These are phyloP conservation scores for Dactylonectria estremocensis DNA, from an alignment of 2,329 filamentous ascomycete genomes.

Conservation along the genomic window DNA sequence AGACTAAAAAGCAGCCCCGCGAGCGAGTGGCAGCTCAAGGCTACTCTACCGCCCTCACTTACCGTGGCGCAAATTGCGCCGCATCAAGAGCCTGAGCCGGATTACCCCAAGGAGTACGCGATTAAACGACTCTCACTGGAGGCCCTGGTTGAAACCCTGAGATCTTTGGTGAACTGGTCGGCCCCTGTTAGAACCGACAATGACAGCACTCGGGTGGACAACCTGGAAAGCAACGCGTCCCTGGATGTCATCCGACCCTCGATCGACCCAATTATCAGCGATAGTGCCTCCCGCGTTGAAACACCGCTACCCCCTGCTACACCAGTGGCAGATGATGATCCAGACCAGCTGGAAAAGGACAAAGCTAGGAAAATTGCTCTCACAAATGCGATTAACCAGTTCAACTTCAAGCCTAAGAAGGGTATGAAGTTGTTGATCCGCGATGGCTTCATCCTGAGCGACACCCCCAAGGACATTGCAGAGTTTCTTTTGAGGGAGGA, in stretches of 20 bases:
- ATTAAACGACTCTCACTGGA: conserved; percentile 93
- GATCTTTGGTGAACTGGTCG: conserved; percentile 95
- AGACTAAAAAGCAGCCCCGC: conserved; percentile 72
- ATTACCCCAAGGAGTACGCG: conserved; percentile 89
- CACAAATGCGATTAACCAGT: conserved; percentile 88
- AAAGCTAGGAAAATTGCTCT: conserved; percentile 95
- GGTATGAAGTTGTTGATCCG: conserved; percentile 88
- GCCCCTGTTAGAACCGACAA: conserved; percentile 73
- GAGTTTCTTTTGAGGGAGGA: conserved; percentile 86
- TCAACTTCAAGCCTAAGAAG: conserved; percentile 98
- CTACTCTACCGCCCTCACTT: conserved; percentile 88
- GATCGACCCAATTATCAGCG: conserved; percentile 78
- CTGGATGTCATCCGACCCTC: conserved; percentile 68
- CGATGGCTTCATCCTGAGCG: conserved; percentile 88
- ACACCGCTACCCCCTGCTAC: conserved; percentile 74
- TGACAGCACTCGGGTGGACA: conserved; percentile 49
- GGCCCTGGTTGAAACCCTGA: conserved; percentile 87
- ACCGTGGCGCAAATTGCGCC: conserved; percentile 82
- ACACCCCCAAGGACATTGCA: conserved; percentile 86
- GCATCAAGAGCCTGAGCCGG: conserved; percentile 73
- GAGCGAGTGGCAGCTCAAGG: conserved; percentile 88
- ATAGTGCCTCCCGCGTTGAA: conserved; percentile 74
- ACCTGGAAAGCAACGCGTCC: conserved; percentile 55
- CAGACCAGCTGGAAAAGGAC: conserved; percentile 92
- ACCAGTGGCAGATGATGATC: conserved; percentile 86